A percentile compares a stretch with the other conserved stretches of the same genome.
Evolutionary conservation across 2,329 filamentous ascomycete genomes (phyloP).

Genomic region (Sordariomycetes sp.): DNA sequence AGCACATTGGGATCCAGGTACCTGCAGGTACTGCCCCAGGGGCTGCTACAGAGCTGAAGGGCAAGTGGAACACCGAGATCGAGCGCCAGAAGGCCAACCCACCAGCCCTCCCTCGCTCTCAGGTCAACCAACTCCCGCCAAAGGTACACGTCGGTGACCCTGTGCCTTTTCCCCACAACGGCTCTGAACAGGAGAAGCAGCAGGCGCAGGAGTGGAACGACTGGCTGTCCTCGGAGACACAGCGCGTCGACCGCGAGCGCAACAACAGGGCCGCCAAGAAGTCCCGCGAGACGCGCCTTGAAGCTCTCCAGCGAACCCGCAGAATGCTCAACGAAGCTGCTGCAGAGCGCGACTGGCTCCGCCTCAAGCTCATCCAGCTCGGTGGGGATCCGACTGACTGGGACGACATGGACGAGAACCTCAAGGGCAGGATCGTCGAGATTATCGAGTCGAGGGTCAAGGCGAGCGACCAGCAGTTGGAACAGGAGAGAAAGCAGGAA

Average conservation of each 20-base stretch:
- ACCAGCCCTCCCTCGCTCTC: slow-evolving; percentile 16
- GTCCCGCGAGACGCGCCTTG: slow-evolving; percentile 19
- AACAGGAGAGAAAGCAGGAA: slow-evolving; percentile 10
- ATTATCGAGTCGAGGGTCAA: slow-evolving; percentile 10
- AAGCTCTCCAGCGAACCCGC: slow-evolving; percentile 12
- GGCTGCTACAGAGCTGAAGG: slow-evolving; percentile 9
- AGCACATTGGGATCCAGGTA: too few relatives aligned
- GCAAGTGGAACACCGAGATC: slow-evolving; percentile 12
- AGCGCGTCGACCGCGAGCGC: slow-evolving; percentile 16
- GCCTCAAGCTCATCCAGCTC: slow-evolving; percentile 13
- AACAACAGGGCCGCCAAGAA: slow-evolving; percentile 29
- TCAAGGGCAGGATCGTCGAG: slow-evolving; percentile 11
- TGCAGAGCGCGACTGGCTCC: slow-evolving; percentile 17
- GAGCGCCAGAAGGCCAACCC: slow-evolving; percentile 10
- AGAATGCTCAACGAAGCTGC: slow-evolving; percentile 12
- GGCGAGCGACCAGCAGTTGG: slow-evolving; percentile 7
- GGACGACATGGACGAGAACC: slow-evolving; percentile 7
- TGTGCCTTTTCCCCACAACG: slow-evolving; percentile 9
- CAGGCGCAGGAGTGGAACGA: slow-evolving; percentile 11
- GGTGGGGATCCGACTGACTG: slow-evolving; percentile 13
- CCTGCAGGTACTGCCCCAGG: too few relatives aligned
- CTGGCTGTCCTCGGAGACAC: slow-evolving; percentile 12
- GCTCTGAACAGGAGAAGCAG: slow-evolving; percentile 6
- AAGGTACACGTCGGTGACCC: slow-evolving; percentile 14
- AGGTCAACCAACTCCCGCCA: slow-evolving; percentile 13